A percentile compares a stretch with the other conserved stretches of the same genome.
Conservation (phyloP, 108 stramenopile species). For the Cyclotella atomus region DNA sequence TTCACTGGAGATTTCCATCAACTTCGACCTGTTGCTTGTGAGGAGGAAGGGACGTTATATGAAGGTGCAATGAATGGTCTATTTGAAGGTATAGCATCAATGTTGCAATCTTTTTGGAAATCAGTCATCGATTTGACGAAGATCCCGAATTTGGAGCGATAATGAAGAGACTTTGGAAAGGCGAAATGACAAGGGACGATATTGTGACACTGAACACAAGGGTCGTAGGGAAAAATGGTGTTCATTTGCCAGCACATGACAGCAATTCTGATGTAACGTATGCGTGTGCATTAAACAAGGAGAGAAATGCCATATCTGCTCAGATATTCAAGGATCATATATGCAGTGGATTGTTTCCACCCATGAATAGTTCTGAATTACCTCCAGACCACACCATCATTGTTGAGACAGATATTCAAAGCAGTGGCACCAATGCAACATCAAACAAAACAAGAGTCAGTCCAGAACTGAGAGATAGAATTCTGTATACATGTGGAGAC, state of each 20-base stretch:
- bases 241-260: neutral
- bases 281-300: neutral
- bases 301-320: too few species aligned
- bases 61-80: neutral
- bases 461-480: too few species aligned
- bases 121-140: constrained; percentile 3
- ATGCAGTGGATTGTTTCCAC: too few species aligned
- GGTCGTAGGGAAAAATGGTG: constrained; percentile 2
- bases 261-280: neutral
- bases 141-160: constrained; percentile 1
- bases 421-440: too few species aligned
- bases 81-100: constrained; percentile 1
- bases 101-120: neutral
- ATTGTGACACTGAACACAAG: neutral
- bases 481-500: too few species aligned
- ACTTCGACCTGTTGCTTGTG: neutral
- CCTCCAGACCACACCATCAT: too few species aligned
- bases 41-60: neutral
- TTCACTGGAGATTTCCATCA: constrained; percentile 23
- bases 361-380: too few species aligned
- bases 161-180: neutral
- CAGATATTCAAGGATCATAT: too few species aligned
- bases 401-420: too few species aligned
- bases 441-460: too few species aligned
- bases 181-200: neutral